Conservation (phyloP, 2,329 filamentous ascomycete species). For the Penicillium sp. region DNA sequence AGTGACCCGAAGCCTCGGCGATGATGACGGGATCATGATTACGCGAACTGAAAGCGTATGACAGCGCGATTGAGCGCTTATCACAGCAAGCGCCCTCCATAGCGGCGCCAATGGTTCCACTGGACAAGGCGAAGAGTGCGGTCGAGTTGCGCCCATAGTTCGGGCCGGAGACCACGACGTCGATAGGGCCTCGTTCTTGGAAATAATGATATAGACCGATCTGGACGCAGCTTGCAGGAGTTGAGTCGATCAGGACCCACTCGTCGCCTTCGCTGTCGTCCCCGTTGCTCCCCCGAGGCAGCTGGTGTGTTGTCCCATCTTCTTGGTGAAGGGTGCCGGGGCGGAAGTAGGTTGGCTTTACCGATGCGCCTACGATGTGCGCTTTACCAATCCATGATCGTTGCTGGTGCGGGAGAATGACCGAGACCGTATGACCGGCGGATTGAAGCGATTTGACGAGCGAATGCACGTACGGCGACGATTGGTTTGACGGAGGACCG, state of each 20-base stretch:
- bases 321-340: constrained; percentile 62
- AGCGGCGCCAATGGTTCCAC: constrained; percentile 75
- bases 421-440: constrained; percentile 83
- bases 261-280: constrained; percentile 62
- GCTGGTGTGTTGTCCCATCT: constrained; percentile 67
- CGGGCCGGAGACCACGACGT: constrained; percentile 76
- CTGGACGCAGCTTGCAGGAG: constrained; percentile 78
- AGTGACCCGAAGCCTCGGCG: constrained; percentile 71
- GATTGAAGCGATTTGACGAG: constrained; percentile 70
- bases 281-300: constrained; percentile 58
- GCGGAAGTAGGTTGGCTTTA: constrained; percentile 83
- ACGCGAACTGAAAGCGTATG: constrained; percentile 84
- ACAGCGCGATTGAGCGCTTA: constrained; percentile 74
- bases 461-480: constrained; percentile 78
- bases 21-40: constrained; percentile 85
- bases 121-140: constrained; percentile 75
- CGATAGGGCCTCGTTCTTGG: constrained; percentile 68
- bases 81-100: constrained; percentile 75
- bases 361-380: constrained; percentile 86
- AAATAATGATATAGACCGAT: constrained; percentile 82
- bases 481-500: constrained; percentile 74
- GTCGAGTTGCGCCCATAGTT: constrained; percentile 85
- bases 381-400: constrained; percentile 99
- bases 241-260: constrained; percentile 80
- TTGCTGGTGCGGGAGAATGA: constrained; percentile 87